These are phyloP conservation scores for Setaria italica DNA, from an alignment of 202 grass and related monocot genomes.

Conservation along the genomic window DNA sequence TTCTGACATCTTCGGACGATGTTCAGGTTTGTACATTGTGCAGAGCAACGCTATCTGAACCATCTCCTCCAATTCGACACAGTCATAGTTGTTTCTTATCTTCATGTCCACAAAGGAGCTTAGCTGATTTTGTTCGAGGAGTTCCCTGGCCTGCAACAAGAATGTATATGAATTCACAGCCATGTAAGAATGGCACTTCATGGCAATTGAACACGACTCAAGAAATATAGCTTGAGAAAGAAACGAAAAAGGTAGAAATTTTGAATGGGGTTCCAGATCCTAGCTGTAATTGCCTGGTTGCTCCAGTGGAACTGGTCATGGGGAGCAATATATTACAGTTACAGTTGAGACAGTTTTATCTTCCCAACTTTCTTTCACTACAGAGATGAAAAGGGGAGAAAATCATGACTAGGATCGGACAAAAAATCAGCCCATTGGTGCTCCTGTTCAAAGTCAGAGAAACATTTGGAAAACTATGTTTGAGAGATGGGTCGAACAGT, in stretches of 20 bases:
- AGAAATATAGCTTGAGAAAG: neutral
- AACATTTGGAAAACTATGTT: conserved; percentile 7
- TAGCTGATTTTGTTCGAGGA: conserved; percentile 62
- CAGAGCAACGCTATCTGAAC: conserved; percentile 84
- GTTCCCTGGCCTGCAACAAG: conserved; percentile 65
- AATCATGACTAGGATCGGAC: neutral
- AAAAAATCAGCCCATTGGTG: neutral
- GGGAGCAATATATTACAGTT: neutral
- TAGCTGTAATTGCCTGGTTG: neutral
- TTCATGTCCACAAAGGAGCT: conserved; percentile 64
- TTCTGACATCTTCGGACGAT: conserved; percentile 83
- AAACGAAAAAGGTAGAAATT: neutral
- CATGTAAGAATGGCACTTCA: neutral
- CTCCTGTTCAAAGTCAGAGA: neutral
- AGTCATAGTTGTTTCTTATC: conserved; percentile 53
- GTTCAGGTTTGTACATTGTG: conserved; percentile 61
- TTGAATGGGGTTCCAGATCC: neutral
- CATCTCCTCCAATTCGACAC: conserved; percentile 66
- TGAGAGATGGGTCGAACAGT: neutral
- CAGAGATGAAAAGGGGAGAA: neutral
- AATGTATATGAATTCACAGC: neutral
- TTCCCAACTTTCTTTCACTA: neutral
- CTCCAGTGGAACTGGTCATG: neutral
- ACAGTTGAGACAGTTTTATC: neutral
- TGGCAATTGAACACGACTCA: conserved; percentile 21